Evolutionary conservation across 148 eudicot genomes (phyloP), one percentile per base, ranked within the genome.

Genomic region (Bassia scoparia): DNA sequence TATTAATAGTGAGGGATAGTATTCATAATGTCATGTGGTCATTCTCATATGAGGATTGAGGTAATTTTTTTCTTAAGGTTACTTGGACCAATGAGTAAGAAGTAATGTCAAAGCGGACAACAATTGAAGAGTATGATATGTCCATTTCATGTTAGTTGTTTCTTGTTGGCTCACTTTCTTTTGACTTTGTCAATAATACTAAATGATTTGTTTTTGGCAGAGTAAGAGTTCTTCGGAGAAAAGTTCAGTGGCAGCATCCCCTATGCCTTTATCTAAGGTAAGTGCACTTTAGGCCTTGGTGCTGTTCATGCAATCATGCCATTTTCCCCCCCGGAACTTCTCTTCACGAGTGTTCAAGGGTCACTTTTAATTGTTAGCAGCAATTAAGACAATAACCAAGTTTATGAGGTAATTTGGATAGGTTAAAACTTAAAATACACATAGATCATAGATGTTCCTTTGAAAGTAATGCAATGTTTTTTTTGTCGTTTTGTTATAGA

Each of bases 241-340:
- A 77, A 89, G 86, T 31, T 87, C 93, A 73, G 71, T 86, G 67
- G 75, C 83, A 56, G 79, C 89, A 58, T 69, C 80, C 35, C 74
- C 83, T 43, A 71, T 80, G 71, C 63, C 93, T 61, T 7, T 86
- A 59, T 44, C 90, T 23, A 80, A 81, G 83, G 89, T 86, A 70
- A 37, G 65, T 34, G 60, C 62, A 29, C 33, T 26, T 1, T 41
- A 8, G 46, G 46, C 46, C 12, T 52, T 61, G 24, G 69, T 48
- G 27, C 50, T 49, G 17, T n/a, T 62, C 29, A 18, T 68, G 72
- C 46, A 52, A 53, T 76, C 21, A 49, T 49, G 53, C 21, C 21
- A 15, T 49, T 7, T 41, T 5, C 11, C 24, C n/a, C n/a, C 37
- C 31, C 15, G 2, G 15, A 33, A 13, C 27, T 38, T 26, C 5